Conservation (phyloP, 148 eudicot species). For the Fagopyrum tataricum region DNA sequence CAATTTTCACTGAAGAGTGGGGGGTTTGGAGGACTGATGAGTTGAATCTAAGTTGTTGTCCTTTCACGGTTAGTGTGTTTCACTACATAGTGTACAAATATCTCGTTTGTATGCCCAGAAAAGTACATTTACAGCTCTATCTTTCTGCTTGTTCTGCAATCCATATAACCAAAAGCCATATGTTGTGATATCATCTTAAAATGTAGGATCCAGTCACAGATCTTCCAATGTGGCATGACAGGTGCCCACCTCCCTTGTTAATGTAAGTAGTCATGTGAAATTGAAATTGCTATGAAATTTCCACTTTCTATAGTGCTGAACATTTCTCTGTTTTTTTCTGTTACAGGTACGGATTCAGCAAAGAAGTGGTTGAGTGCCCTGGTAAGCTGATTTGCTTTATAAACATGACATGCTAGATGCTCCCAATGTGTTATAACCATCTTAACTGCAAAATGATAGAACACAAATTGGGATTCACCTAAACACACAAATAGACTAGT, state of each 20-base stretch:
- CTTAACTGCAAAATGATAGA: not conserved
- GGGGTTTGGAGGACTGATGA: slow-evolving; percentile 81
- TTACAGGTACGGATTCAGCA: slow-evolving; percentile 83
- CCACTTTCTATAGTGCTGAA: not conserved
- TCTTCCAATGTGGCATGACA: slow-evolving; percentile 73
- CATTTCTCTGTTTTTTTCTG: slow-evolving; percentile 3
- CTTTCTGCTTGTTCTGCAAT: not conserved
- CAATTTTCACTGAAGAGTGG: slow-evolving; percentile 89
- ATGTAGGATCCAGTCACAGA: slow-evolving; percentile 86
- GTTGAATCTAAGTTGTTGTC: slow-evolving; percentile 70
- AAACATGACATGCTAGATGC: not conserved
- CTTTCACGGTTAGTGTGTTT: slow-evolving; percentile 53
- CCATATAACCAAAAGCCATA: not conserved
- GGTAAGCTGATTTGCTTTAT: slow-evolving; percentile 25
- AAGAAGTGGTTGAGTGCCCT: slow-evolving; percentile 93
- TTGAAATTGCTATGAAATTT: not conserved
- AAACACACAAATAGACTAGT: too few relatives aligned
- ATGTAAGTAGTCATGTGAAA: slow-evolving; percentile 40
- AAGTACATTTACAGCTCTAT: not conserved
- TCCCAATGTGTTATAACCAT: not conserved
- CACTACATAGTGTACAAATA: not conserved
- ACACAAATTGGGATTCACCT: too few relatives aligned
- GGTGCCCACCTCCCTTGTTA: slow-evolving; percentile 60
- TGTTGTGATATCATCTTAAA: slow-evolving; percentile 13
- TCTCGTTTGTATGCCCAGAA: not conserved